phyloP scores from a whole-genome alignment of 495 filamentous ascomycete genomes.

The Oidiodendron maius region DNA sequence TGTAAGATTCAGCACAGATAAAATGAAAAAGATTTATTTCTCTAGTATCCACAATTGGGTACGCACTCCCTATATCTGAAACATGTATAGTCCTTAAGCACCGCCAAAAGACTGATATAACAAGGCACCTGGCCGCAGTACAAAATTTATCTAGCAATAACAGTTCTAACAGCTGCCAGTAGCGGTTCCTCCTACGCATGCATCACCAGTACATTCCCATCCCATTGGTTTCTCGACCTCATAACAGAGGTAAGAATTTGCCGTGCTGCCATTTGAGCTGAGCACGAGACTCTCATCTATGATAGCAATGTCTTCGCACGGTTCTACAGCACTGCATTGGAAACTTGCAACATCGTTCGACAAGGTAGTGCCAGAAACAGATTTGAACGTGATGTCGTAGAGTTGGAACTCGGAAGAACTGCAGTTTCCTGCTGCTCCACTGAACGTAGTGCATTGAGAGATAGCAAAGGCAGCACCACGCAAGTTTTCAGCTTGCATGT shows the following conservation, averaged over 20 bases:
- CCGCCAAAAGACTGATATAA: too few relatives aligned
- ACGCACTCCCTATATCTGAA: too few relatives aligned
- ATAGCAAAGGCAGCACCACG: conserved; percentile 29
- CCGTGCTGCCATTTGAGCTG: conserved; percentile 20
- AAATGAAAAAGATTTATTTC: too few relatives aligned
- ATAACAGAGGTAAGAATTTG: conserved; percentile 28
- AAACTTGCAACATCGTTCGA: conserved; percentile 25
- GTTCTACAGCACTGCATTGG: conserved; percentile 32
- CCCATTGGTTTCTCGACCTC: conserved; percentile 26
- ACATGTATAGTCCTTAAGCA: too few relatives aligned
- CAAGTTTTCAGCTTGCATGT: too few relatives aligned
- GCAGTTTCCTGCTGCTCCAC: conserved; percentile 31
- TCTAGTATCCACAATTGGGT: too few relatives aligned
- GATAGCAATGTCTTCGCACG: conserved; percentile 28
- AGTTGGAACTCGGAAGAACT: conserved; percentile 34
- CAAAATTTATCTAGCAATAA: too few relatives aligned
- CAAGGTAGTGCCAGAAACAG: conserved; percentile 24
- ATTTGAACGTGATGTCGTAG: conserved; percentile 19
- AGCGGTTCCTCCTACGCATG: conserved; percentile 16
- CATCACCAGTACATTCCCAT: conserved; percentile 31
- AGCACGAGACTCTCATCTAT: conserved; percentile 20
- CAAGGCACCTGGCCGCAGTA: too few relatives aligned
- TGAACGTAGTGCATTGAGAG: conserved; percentile 35
- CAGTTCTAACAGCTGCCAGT: neutral
- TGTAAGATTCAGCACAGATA: too few relatives aligned